A percentile compares a stretch with the other conserved stretches of the same genome.
phyloP scores from a whole-genome alignment of 495 filamentous ascomycete species.

The Penicillium odoratum region DNA sequence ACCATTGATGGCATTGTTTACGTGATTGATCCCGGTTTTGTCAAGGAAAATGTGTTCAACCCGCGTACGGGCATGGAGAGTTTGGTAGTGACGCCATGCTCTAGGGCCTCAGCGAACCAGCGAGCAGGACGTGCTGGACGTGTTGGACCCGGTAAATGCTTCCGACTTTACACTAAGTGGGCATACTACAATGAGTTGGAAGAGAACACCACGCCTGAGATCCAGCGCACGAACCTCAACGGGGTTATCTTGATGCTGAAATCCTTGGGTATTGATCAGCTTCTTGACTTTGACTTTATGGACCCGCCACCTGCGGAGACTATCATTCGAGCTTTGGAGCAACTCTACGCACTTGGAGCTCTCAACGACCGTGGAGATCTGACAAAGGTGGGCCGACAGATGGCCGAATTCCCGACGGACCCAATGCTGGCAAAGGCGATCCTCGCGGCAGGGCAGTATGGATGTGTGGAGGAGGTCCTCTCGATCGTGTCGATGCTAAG shows the following conservation, averaged over 20 bases:
- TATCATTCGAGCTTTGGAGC: conserved; percentile 85
- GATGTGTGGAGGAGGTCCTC: conserved; percentile 94
- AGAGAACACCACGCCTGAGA: conserved; percentile 90
- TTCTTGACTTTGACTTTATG: conserved; percentile 96
- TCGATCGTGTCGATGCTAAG: conserved; percentile 92
- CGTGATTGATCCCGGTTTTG: conserved; percentile 88
- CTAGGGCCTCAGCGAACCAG: conserved; percentile 92
- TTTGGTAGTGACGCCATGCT: conserved; percentile 87
- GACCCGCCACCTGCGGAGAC: conserved; percentile 90
- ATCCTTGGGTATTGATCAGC: conserved; percentile 88
- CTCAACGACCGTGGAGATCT: conserved; percentile 88
- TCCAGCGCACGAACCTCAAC: conserved; percentile 87
- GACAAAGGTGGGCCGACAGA: conserved; percentile 89
- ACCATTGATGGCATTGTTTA: conserved; percentile 92
- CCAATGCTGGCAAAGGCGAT: conserved; percentile 91
- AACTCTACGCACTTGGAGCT: conserved; percentile 88
- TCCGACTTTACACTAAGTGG: conserved; percentile 93
- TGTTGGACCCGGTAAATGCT: conserved; percentile 91
- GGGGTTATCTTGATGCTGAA: conserved; percentile 84
- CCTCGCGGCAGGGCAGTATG: conserved; percentile 83
- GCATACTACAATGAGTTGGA: conserved; percentile 94
- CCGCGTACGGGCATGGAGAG: conserved; percentile 90
- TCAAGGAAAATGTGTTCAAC: conserved; percentile 95
- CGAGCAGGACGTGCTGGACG: conserved; percentile 89
- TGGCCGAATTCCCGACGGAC: conserved; percentile 96